Conservation (phyloP, 768 basidiomycete species). For the Chalciporus piperatus region DNA sequence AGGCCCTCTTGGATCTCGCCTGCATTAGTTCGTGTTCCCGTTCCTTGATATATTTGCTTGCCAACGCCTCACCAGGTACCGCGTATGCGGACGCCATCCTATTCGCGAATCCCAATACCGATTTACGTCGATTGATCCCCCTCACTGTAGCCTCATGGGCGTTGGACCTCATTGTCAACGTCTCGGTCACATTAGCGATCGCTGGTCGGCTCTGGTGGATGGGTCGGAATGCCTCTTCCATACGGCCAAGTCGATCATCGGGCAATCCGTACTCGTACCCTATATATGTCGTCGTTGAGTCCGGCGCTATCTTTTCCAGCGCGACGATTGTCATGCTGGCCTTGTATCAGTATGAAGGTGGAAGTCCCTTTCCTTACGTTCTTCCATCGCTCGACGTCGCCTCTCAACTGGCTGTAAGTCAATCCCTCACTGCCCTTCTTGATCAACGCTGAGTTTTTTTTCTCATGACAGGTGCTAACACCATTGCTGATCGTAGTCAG, state of each 20-base stretch:
- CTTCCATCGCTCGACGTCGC: slow-evolving; percentile 15
- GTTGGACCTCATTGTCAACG: slow-evolving; percentile 21
- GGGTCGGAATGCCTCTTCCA: slow-evolving; percentile 9
- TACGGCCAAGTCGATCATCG: not conserved
- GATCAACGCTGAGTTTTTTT: not conserved
- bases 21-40: slow-evolving; percentile 16
- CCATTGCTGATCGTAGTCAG: slow-evolving; percentile 18
- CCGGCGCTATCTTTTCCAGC: slow-evolving; percentile 17
- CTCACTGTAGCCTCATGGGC: slow-evolving; percentile 16
- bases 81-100: slow-evolving; percentile 11
- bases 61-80: not conserved
- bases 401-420: slow-evolving; percentile 20
- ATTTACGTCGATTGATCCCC: slow-evolving; percentile 3
- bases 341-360: slow-evolving; percentile 5
- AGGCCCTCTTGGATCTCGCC: slow-evolving; percentile 20
- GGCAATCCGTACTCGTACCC: slow-evolving; percentile 11
- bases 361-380: slow-evolving; percentile 10
- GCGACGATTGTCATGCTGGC: slow-evolving; percentile 18
- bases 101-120: slow-evolving; percentile 9
- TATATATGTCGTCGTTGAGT: slow-evolving; percentile 19
- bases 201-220: slow-evolving; percentile 20
- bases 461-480: slow-evolving; percentile 10
- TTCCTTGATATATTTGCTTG: not conserved
- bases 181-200: slow-evolving; percentile 21
- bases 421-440: not conserved